Evolutionary conservation across 306 rosid species (phyloP).

Genomic region (Cyclanthera cordifolia): DNA sequence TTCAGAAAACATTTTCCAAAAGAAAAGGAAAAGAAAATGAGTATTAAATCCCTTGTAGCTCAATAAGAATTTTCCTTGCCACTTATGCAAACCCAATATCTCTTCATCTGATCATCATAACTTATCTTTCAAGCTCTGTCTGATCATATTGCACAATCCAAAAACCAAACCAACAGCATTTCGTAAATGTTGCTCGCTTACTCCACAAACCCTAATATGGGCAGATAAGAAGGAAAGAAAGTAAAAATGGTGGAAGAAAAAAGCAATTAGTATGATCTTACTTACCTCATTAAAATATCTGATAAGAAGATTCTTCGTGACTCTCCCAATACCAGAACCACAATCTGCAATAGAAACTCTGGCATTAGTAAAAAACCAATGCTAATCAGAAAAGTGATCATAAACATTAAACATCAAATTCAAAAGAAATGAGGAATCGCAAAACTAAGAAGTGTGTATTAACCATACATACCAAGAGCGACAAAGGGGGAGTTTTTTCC

Average conservation of each 20-base stretch:
- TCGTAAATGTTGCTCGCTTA: neutral
- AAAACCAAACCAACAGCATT: neutral
- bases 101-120: neutral
- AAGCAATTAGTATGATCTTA: constrained; percentile 38
- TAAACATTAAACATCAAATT: neutral
- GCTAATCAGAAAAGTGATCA: neutral
- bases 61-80: no score
- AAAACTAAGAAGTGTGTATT: no score
- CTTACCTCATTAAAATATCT: constrained; percentile 82
- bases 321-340: constrained; percentile 97
- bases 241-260: neutral
- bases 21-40: no score
- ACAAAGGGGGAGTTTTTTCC: constrained; percentile 38
- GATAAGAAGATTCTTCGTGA: constrained; percentile 72
- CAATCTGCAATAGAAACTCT: constrained; percentile 45
- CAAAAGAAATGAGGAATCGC: neutral
- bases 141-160: neutral
- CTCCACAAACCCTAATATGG: neutral
- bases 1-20: no score
- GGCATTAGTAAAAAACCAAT: neutral
- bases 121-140: neutral
- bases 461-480: constrained; percentile 64
- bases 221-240: constrained; percentile 1
- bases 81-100: no score
- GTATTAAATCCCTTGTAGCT: no score